phyloP scores from a whole-genome alignment of 176 grass and related monocot species.

The Triticum timopheevii region DNA sequence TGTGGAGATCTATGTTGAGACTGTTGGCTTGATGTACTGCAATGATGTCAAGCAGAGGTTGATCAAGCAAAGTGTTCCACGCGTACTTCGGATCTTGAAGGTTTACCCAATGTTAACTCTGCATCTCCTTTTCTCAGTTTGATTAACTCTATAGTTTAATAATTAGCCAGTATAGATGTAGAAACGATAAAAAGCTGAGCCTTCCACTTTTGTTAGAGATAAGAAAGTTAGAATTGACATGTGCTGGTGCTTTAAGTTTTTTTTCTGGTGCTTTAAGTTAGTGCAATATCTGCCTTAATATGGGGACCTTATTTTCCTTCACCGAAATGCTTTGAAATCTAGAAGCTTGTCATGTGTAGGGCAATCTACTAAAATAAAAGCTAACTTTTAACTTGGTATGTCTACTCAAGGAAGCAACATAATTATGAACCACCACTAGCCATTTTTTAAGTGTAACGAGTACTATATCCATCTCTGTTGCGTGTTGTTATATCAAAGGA shows the following conservation, averaged over 20 bases:
- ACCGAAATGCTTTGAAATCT: background rate
- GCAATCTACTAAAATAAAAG: background rate
- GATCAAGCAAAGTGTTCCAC: conserved; percentile 82
- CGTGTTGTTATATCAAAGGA: conserved; percentile 30
- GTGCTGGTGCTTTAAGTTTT: background rate
- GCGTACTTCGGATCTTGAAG: conserved; percentile 82
- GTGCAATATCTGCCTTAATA: background rate
- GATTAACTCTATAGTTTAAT: background rate
- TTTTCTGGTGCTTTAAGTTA: background rate
- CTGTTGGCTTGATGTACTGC: conserved; percentile 91
- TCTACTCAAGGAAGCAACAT: background rate
- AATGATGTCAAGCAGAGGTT: conserved; percentile 71
- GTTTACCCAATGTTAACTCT: conserved; percentile 30
- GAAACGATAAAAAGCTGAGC: background rate
- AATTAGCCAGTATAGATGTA: background rate
- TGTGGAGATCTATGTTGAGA: conserved; percentile 89
- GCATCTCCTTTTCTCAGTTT: background rate
- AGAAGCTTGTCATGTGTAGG: background rate
- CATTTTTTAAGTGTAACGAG: background rate
- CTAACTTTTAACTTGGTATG: conserved; percentile 8
- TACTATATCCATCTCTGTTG: background rate
- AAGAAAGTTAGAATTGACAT: background rate
- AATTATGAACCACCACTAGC: background rate
- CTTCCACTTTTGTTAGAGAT: background rate
- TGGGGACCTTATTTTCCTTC: background rate